Conservation (phyloP, 345 rosid species). For the Conringia planisiliqua region DNA sequence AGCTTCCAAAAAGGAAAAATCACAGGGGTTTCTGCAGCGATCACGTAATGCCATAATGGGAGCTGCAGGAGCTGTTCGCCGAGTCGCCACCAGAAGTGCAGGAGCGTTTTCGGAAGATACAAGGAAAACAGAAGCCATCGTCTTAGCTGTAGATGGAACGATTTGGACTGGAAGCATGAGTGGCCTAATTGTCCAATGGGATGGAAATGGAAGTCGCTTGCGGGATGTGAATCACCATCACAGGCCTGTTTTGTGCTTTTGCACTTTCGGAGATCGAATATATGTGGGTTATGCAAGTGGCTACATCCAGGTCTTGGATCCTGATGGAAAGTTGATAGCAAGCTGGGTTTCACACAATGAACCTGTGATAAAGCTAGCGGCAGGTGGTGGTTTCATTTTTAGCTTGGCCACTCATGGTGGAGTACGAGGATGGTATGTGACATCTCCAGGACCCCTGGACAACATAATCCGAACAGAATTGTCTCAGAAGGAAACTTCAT, state of each 20-base stretch:
- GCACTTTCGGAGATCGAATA: conserved; percentile 57
- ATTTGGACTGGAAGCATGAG: conserved; percentile 76
- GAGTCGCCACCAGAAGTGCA: conserved; percentile 73
- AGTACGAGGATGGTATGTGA: conserved; percentile 80
- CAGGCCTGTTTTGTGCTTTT: conserved; percentile 65
- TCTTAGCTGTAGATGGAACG: conserved; percentile 62
- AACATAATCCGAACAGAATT: conserved; percentile 57
- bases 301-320: conserved; percentile 70
- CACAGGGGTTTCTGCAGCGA: conserved; percentile 70
- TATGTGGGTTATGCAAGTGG: conserved; percentile 87
- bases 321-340: conserved; percentile 74
- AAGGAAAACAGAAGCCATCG: conserved; percentile 76
- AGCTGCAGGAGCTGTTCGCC: conserved; percentile 91
- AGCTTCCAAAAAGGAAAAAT: conserved; percentile 63
- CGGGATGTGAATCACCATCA: conserved; percentile 63
- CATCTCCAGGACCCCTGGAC: conserved; percentile 91
- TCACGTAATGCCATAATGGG: conserved; percentile 92
- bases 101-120: conserved; percentile 67
- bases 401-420: conserved; percentile 97
- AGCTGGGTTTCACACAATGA: conserved; percentile 84
- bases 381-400: conserved; percentile 59
- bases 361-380: conserved; percentile 78
- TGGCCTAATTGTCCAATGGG: conserved; percentile 77
- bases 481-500: conserved; percentile 51
- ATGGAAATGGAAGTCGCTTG: conserved; percentile 67